Conservation (phyloP, 768 basidiomycete genomes). For the Tremella fuciformis region DNA sequence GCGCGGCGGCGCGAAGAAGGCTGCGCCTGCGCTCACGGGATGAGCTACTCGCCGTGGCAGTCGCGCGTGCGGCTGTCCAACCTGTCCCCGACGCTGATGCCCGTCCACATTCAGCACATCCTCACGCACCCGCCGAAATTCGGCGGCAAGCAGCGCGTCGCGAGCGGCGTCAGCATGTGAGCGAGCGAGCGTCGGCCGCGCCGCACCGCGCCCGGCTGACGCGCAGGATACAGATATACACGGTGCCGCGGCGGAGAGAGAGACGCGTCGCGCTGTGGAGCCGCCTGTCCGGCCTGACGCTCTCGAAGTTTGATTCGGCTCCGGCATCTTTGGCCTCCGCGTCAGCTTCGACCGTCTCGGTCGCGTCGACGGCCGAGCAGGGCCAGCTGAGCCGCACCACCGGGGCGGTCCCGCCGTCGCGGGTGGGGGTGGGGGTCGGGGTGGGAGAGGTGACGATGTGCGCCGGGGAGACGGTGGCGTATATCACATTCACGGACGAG, state of each 20-base stretch:
- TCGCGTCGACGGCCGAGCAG: background rate
- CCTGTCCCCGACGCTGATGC: background rate
- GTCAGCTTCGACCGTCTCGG: too few relatives aligned
- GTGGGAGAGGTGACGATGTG: background rate
- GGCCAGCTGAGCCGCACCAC: too few relatives aligned
- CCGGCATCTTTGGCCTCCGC: too few relatives aligned
- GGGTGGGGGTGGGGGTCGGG: background rate
- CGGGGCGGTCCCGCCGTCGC: background rate
- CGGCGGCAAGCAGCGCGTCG: background rate
- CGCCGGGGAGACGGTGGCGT: slow-evolving; percentile 18
- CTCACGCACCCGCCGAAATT: slow-evolving; percentile 1
- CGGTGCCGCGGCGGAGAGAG: background rate
- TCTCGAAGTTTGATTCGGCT: too few relatives aligned
- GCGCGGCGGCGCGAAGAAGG: too few relatives aligned
- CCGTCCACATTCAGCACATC: slow-evolving; percentile 7
- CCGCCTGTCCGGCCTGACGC: too few relatives aligned
- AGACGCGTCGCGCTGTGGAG: too few relatives aligned
- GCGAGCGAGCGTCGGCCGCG: too few relatives aligned
- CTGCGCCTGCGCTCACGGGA: too few relatives aligned
- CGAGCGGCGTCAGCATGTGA: slow-evolving; percentile 7
- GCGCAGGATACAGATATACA: slow-evolving; percentile 10
- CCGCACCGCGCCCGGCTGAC: too few relatives aligned
- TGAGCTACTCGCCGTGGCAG: background rate
- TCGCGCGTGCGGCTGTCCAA: background rate
- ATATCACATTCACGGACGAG: slow-evolving; percentile 20